Evolutionary conservation across 169 alveolate genomes (phyloP).

Genomic region (Plasmodium chabaudi): DNA sequence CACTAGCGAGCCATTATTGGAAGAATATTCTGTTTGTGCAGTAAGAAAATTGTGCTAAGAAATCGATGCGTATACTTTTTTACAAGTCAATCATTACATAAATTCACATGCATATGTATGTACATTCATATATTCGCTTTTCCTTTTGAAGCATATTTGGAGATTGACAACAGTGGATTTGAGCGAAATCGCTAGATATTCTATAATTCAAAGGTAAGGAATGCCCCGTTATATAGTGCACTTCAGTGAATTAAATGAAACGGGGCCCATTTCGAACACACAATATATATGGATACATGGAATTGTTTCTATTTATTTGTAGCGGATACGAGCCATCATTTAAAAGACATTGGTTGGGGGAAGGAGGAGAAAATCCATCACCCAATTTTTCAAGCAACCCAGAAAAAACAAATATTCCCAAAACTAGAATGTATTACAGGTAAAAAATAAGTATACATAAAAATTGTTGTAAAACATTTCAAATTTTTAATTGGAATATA

Average conservation of each 20-base stretch:
- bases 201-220: conserved; percentile 89
- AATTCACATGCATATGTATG: background rate
- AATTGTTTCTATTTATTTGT: background rate
- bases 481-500: background rate
- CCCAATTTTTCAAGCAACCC: conserved; percentile 46
- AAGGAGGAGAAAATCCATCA: background rate
- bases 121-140: background rate
- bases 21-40: conserved; percentile 93
- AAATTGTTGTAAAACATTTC: background rate
- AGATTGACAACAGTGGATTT: conserved; percentile 90
- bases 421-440: conserved; percentile 63
- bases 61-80: background rate
- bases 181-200: conserved; percentile 93
- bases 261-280: no score
- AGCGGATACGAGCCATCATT: conserved; percentile 82
- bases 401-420: conserved; percentile 57
- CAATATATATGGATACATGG: no score
- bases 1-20: conserved; percentile 94
- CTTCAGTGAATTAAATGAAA: background rate
- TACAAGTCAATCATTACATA: background rate
- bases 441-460: background rate
- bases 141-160: conserved; percentile 86
- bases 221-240: background rate
- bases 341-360: conserved; percentile 84
- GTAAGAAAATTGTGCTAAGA: conserved; percentile 24